phyloP scores from a whole-genome alignment of 139 green algal species.

The Yamagishiella unicocca region DNA sequence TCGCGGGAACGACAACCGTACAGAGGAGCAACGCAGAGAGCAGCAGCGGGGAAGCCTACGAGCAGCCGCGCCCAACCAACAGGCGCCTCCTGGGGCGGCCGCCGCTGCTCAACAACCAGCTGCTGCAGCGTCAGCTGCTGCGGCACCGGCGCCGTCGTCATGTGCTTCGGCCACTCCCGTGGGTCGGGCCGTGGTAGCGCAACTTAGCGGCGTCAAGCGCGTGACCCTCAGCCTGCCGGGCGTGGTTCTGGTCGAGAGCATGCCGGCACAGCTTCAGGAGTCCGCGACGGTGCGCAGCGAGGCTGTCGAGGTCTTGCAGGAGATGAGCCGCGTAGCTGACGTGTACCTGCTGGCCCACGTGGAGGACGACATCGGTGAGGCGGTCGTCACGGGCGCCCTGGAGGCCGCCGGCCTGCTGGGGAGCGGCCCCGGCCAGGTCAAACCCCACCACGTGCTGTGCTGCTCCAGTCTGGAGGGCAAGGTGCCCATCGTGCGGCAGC shows the following conservation, averaged over 20 bases:
- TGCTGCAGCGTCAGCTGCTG: background rate
- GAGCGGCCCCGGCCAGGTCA: constrained; percentile 48
- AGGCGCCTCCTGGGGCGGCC: background rate
- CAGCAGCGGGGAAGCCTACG: background rate
- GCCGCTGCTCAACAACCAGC: background rate
- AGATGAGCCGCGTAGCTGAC: constrained; percentile 56
- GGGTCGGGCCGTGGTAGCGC: constrained; percentile 52
- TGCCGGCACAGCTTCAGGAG: constrained; percentile 67
- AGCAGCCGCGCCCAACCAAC: too few relatives aligned
- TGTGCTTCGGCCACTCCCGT: constrained; percentile 20
- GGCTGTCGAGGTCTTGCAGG: constrained; percentile 63
- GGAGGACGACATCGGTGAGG: constrained; percentile 71
- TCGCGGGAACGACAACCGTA: constrained; percentile 6
- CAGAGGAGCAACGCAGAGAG: background rate
- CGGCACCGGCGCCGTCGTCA: background rate
- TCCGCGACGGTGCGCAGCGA: constrained; percentile 63
- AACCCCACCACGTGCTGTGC: constrained; percentile 77
- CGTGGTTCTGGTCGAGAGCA: constrained; percentile 74
- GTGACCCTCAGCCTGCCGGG: constrained; percentile 80
- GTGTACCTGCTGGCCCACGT: constrained; percentile 69
- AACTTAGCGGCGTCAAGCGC: constrained; percentile 65
- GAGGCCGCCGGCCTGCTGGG: constrained; percentile 65
- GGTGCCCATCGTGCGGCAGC: constrained; percentile 83
- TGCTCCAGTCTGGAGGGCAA: constrained; percentile 85
- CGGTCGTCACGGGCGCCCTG: constrained; percentile 65